Percentiles rank a stretch among this genome's conserved stretches.
Conservation (phyloP, 305 asterid genomes). For the Withania somnifera region DNA sequence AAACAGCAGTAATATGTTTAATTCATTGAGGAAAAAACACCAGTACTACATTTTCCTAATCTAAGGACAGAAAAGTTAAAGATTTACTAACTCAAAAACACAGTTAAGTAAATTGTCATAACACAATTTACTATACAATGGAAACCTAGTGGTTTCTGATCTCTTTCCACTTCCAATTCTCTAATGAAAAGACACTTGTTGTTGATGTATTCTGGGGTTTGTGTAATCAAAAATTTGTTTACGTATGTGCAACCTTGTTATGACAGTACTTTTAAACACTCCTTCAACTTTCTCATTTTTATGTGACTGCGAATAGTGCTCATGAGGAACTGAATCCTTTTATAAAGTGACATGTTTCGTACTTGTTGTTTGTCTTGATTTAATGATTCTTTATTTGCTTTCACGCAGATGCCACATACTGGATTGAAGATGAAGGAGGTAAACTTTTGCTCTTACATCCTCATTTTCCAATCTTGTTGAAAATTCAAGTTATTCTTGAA, state of each 20-base stretch:
- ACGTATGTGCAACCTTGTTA: neutral
- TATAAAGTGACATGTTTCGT: neutral
- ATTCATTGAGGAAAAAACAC: neutral
- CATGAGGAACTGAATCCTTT: neutral
- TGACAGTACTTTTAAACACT: neutral
- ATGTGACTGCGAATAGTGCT: neutral
- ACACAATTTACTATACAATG: neutral
- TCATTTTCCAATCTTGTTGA: neutral
- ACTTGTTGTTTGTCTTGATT: neutral
- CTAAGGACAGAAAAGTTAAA: neutral
- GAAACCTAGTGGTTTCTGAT: neutral
- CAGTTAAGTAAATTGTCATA: neutral
- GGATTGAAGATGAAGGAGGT: conserved; percentile 16
- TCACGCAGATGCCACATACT: conserved; percentile 6
- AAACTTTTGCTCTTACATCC: neutral
- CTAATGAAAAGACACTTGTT: neutral
- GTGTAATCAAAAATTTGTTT: neutral
- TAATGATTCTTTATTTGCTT: neutral
- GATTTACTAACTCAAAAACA: neutral
- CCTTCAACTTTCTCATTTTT: neutral
- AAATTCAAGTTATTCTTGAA: neutral
- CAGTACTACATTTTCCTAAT: neutral
- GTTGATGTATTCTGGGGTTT: neutral
- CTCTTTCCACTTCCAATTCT: neutral
- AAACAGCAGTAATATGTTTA: neutral